Base-by-base conservation (phyloP, 495 filamentous ascomycete genomes). In the Aspergillus funiculosus region DNA sequence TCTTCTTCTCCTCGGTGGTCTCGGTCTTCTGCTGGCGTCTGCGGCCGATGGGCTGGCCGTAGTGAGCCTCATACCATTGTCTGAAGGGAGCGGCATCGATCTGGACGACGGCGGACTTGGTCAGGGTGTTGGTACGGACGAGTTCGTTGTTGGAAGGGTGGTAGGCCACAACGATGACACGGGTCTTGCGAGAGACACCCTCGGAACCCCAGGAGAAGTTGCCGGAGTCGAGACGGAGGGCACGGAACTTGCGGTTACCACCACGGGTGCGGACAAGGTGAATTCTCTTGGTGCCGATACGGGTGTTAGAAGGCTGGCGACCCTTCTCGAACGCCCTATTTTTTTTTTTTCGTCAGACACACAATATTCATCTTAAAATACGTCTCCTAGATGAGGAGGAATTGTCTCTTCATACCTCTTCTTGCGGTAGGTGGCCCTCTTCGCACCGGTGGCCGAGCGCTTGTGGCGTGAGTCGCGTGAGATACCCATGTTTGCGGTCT, bases 121-220 rank as follows among this genome's bases (percentile, higher is more conserved):
- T 98, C 68, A 99, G 79, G 77, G 92, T 96, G 81, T 99, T 99
- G 71, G 92, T 99, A 64, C 92, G 94, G 77, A 99, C 88, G 61
- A 99, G 80, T 74, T 99, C 92, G 85, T 99, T 99, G 87, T 99
- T 99, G 68, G 92, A 97, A 41, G 92, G 94, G 73, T 99, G 92
- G 83, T 84, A 99, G 62, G 83, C 85, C 74, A 97, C 94, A 60
- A 75, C 87, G 71, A 99, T 95, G 64, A 99, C 88, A 80, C 92
- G 94, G 72, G 85, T 85, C 81, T 99, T 99, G 80, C 90, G 89
- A 76, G 89, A 82, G 72, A 91, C 74, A 60, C 89, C 88, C 81
- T 99, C 92, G 57, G 89, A 95, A 59, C 86, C 92, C 92, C 92
- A 99, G 53, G 90, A 90, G 75, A 95, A 99, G 80, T 99, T 99